Base-by-base conservation (phyloP, 176 grass and related monocot species). In the Puya raimondii region DNA sequence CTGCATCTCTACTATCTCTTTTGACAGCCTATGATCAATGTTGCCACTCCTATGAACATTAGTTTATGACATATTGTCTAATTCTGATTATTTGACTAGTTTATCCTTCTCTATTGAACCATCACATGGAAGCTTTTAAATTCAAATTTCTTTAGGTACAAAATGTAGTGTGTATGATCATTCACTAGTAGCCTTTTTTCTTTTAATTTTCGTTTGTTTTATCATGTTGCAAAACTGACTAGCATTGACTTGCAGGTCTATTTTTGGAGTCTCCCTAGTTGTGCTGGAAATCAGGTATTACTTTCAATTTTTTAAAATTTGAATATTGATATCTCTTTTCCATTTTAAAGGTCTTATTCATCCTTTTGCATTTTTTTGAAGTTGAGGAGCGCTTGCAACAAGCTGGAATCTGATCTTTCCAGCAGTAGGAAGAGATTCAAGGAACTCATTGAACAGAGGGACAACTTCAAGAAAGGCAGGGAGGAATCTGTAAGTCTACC, bases 231-330 rank as follows among this genome's bases (percentile, higher is more conserved):
- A 59, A 17, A 59, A 17, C 54, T 59, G 2, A 59, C 54, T 59
- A 9, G n/a, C 9, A 59, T 21, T 59, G 15, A 42, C 33, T 76
- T 87, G 51, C 77, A 97, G 93, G 93, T 97, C 58, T 97, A 97
- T 54, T 92, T 97, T 81, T 97, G 93, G 93, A 92, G 93, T 71
- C 93, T 97, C 79, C 93, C 93, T 56, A 97, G 93, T 78, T 97
- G 84, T 89, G 79, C 89, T 85, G 86, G 93, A 72, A 97, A 97
- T 78, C 89, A 97, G 93, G 93, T 97, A 83, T 52, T 42, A 15
- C 47, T 59, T 59, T 18, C 20, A 18, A 15, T 9, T 59, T 20
- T 59, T 59, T 15, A 42, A 42, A 42, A 5, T 42, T 42, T 42
- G 33, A 42, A 42, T 7, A 42, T 42, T 42, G 5, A 42, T 42